These are phyloP conservation scores for Colletotrichum lupini DNA, from an alignment of 2,329 filamentous ascomycete species.

Conservation along the genomic window DNA sequence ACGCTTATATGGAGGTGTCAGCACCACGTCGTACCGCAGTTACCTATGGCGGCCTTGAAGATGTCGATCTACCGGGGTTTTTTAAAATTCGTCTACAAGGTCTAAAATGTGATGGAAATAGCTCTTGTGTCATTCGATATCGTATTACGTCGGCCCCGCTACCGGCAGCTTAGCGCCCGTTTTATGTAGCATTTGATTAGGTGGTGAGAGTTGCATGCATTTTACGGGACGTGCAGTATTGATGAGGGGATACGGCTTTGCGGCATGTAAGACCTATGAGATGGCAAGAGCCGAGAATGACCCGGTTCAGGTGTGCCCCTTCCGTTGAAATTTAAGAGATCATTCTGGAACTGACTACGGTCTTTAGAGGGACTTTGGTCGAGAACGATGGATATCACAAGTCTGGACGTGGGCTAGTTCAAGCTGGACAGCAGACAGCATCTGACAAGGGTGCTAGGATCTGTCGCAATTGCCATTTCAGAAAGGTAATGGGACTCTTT, in stretches of 20 bases:
- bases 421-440: neutral
- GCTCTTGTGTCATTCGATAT: neutral
- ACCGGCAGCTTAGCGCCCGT: neutral
- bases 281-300: neutral
- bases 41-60: neutral
- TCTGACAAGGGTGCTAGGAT: neutral
- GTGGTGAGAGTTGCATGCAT: neutral
- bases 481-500: too few species aligned
- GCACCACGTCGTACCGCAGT: conserved; percentile 7
- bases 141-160: neutral
- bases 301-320: neutral
- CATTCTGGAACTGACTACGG: neutral
- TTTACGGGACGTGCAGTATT: neutral
- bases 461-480: neutral
- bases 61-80: neutral
- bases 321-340: neutral
- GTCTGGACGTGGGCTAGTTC: too few species aligned
- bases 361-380: neutral
- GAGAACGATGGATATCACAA: neutral
- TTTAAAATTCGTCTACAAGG: neutral
- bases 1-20: neutral
- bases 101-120: neutral
- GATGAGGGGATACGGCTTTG: neutral
- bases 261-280: neutral
- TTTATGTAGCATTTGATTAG: conserved; percentile 1